Base-by-base conservation (phyloP, 1,139 yeast genomes). In the Candida mesenterica region DNA sequence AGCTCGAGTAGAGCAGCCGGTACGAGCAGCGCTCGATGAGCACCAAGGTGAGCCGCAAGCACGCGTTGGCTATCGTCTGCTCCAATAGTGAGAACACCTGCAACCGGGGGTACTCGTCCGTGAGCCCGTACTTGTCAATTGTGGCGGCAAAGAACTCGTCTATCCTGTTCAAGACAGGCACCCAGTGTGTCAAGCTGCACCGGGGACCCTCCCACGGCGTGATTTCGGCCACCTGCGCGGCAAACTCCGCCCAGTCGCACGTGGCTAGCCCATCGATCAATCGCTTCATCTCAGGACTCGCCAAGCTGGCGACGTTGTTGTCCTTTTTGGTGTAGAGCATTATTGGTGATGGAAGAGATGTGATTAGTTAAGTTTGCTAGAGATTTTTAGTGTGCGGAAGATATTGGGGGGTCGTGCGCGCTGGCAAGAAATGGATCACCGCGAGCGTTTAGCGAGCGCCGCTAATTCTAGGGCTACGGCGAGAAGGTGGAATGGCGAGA, bases 161-260 rank as follows among this genome's bases (percentile, higher is more conserved):
- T 49, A 89, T 79, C 46, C 82, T 68, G 56, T 89, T 84, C 46
- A 90, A 65, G 1, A 87, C 77, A 0, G 82, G 74, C 15, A 86
- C 73, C 95, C 96, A 90, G 42, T 81, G 82, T 45, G 75, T 74
- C 30, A 90, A 59, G 46, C 86, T 90, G 19, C 88, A 89, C 40
- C 79, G 68, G 3, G 90, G 84, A 30, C 82, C 66, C 42, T 77
- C 75, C 90, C 92, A 82, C 4, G 30, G 22, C 7, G n/a, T 16
- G 15, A 31, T 31, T 3, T 6, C 9, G 41, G 39, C 30, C 74
- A 54, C 26, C 46, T 47, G 4, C 37, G 36, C 1, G 71, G 63
- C 35, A 76, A 62, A 31, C 61, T 61, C 8, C 3, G n/a, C 6
- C 41, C 41, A 38, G 6, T 24, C 20, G 12, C 67, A 55, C 4